A percentile compares a stretch with the other conserved stretches of the same genome.
Conservation (phyloP, 495 filamentous ascomycete genomes). For the Aspergillus cristatus region DNA sequence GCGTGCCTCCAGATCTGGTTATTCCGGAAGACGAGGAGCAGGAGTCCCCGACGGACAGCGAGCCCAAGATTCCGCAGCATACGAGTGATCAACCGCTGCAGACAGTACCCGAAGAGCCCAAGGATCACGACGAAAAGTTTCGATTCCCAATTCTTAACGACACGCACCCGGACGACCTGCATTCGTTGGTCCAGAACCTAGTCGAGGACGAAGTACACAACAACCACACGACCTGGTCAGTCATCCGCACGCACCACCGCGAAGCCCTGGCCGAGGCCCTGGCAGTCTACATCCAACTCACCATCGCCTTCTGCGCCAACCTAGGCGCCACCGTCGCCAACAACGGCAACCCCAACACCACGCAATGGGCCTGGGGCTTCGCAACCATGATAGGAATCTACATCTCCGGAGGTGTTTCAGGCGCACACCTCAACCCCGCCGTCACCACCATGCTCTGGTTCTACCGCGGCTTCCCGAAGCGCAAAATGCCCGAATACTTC, state of each 20-base stretch:
- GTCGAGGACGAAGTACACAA: conserved; percentile 40
- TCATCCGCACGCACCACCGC: conserved; percentile 41
- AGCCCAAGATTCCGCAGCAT: conserved; percentile 4
- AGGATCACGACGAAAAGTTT: conserved; percentile 2
- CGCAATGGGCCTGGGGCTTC: conserved; percentile 46
- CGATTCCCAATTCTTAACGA: conserved; percentile 14
- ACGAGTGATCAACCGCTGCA: conserved; percentile 13
- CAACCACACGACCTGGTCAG: conserved; percentile 44
- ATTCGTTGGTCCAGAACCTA: conserved; percentile 29
- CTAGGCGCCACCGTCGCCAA: conserved; percentile 38
- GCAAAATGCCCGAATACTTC: conserved; percentile 39
- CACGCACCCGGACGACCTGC: conserved; percentile 29
- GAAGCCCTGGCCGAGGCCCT: conserved; percentile 43
- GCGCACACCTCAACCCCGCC: conserved; percentile 44
- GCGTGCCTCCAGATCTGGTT: conserved; percentile 10
- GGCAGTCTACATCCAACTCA: conserved; percentile 34
- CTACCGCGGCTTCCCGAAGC: conserved; percentile 43
- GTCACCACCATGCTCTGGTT: conserved; percentile 41
- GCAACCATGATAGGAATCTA: conserved; percentile 51
- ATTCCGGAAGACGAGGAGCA: conserved; percentile 17
- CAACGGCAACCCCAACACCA: conserved; percentile 35
- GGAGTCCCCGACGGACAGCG: too few species aligned
- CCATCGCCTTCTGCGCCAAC: conserved; percentile 39
- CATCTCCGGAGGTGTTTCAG: conserved; percentile 46
- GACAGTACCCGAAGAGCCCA: conserved; percentile 12